Evolutionary conservation across 441 rosid genomes (phyloP), one percentile per base, ranked within the genome.

Genomic region (Mallotus repandus): DNA sequence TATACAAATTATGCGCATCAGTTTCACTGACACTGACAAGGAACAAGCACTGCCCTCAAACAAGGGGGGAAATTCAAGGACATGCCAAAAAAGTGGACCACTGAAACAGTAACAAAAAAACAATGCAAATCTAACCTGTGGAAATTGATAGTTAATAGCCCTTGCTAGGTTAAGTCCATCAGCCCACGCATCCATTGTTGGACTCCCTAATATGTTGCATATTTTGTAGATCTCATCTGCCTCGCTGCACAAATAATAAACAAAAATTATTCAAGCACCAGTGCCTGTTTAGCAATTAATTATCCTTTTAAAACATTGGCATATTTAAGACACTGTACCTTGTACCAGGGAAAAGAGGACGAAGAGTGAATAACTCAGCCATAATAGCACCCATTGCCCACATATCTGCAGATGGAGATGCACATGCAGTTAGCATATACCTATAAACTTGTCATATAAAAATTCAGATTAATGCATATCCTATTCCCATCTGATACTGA

Each of bases 381-480:
- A 96, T 87, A 52, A 93, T 93, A 67, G 99, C 99, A 52, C 99
- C 97, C 98, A 96, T 96, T 15, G 97, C 99, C 98, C 99, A 96
- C 97, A 96, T 90, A 83, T 96, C 97, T 94, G 84, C 67, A 78
- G 43, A 61, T 2, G 22, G 53, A 75, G 16, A 7, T 68, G 22
- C 50, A 25, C 19, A 41, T 32, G 41, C 13, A 5, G 4, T 61
- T 29, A 63, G 56, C 56, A 43, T 25, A 61, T 4, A 66, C 7
- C 16, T 14, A 55, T 12, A 29, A 46, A 19, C 10, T 59, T 3
- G 9, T 41, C n/a, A n/a, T 3, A 16, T 19, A 16, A 16, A 13
- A 4, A 63, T 18, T n/a, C 22, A 19, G 48, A 9, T 15, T 53
- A 50, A 53, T 7, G 10, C 18, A 12, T 7, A 53, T 18, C 43